Evolutionary conservation across 331 rosid genomes (phyloP).

Genomic region (Prunus yedoensis): DNA sequence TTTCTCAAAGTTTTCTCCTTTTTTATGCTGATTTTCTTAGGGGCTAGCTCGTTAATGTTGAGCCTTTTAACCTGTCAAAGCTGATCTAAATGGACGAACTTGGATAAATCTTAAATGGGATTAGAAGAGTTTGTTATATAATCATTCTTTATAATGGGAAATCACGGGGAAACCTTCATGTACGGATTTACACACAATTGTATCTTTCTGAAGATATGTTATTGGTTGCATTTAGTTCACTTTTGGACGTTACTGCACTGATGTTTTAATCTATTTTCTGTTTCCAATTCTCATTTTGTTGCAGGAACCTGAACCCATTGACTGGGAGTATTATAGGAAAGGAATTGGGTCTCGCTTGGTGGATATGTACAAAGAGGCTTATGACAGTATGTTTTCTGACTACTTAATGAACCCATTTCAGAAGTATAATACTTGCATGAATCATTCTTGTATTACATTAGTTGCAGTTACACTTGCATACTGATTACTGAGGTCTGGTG

Average conservation of each 20-base stretch:
- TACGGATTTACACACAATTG: neutral
- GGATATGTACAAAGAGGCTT: slow-evolving; percentile 95
- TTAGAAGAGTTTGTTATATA: neutral
- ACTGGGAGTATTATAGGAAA: slow-evolving; percentile 94
- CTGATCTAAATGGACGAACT: neutral
- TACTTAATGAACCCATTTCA: neutral
- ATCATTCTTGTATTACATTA: neutral
- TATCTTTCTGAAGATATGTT: neutral
- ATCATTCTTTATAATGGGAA: neutral
- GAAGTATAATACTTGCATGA: neutral
- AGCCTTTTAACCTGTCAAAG: neutral
- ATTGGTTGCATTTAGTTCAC: neutral
- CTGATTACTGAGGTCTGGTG: neutral
- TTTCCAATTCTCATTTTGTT: slow-evolving; percentile 17
- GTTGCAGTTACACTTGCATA: neutral
- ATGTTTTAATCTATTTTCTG: neutral
- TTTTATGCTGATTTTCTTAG: no score
- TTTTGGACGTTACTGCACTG: neutral
- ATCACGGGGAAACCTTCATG: neutral
- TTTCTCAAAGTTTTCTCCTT: neutral
- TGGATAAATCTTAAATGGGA: neutral
- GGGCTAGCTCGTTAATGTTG: neutral
- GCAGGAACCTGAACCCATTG: slow-evolving; percentile 98
- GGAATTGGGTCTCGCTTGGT: slow-evolving; percentile 96
- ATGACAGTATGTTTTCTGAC: slow-evolving; percentile 66